phyloP scores from a whole-genome alignment of 2,329 filamentous ascomycete species.

The Fusarium sp. region DNA sequence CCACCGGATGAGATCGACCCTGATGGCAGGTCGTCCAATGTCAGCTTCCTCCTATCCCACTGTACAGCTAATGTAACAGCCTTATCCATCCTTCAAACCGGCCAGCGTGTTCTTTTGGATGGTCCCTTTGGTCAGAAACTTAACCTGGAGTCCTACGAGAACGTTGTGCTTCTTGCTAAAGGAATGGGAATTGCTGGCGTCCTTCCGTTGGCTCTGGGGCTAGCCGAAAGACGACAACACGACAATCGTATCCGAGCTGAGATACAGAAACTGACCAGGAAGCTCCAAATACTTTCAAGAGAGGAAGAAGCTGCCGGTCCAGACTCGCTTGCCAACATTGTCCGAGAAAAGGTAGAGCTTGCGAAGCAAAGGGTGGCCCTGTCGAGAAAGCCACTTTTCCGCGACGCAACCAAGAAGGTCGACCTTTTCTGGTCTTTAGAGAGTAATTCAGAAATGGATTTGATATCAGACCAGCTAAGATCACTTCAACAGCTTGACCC shows the following conservation, averaged over 20 bases:
- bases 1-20: neutral
- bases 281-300: neutral
- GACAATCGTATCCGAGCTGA: conserved; percentile 1
- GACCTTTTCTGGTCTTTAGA: conserved; percentile 17
- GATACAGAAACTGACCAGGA: neutral
- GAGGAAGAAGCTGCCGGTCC: neutral
- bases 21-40: neutral
- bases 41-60: conserved; percentile 14
- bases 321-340: neutral
- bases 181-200: conserved; percentile 14
- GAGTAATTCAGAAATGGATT: conserved; percentile 10
- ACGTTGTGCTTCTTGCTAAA: conserved; percentile 16
- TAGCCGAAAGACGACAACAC: conserved; percentile 10
- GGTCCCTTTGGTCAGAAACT: conserved; percentile 6
- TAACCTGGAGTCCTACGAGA: conserved; percentile 4
- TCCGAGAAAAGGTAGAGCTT: too few species aligned
- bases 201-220: neutral
- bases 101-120: conserved; percentile 7
- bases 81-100: neutral
- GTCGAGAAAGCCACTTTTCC: conserved; percentile 3
- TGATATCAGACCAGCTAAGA: neutral
- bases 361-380: neutral
- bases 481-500: conserved; percentile 5
- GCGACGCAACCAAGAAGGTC: conserved; percentile 6
- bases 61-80: neutral